Evolutionary conservation across 345 rosid species (phyloP).

Genomic region (Jatropha curcas): DNA sequence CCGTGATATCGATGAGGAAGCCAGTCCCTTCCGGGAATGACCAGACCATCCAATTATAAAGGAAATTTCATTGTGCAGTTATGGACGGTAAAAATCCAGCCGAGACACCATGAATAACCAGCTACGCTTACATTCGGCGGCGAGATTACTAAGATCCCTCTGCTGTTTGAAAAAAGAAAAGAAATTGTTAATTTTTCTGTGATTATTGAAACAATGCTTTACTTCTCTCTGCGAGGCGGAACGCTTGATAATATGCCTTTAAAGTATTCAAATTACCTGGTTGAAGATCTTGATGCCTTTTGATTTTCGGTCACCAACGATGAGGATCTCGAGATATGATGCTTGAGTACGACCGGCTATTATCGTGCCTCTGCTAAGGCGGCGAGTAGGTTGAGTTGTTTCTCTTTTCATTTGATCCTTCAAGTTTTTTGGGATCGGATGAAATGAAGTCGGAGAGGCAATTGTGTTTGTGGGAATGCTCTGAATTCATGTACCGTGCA

Average conservation of each 20-base stretch:
- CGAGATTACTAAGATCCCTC: slow-evolving; percentile 67
- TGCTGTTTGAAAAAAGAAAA: slow-evolving; percentile 50
- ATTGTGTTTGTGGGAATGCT: slow-evolving; percentile 69
- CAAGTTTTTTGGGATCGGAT: slow-evolving; percentile 16
- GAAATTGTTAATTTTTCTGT: slow-evolving; percentile 39
- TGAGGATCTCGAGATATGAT: slow-evolving; percentile 68
- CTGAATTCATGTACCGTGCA: slow-evolving; percentile 49
- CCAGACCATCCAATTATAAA: slow-evolving; percentile 29
- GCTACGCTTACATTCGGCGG: slow-evolving; percentile 59
- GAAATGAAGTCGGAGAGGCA: slow-evolving; percentile 47
- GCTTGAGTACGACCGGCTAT: slow-evolving; percentile 57
- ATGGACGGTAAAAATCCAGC: slow-evolving; percentile 69
- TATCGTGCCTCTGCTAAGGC: slow-evolving; percentile 46
- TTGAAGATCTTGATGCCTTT: slow-evolving; percentile 66
- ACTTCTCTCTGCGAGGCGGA: slow-evolving; percentile 40
- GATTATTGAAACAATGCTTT: slow-evolving; percentile 41
- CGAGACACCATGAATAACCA: slow-evolving; percentile 59
- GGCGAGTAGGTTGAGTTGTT: slow-evolving; percentile 50
- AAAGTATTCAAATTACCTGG: slow-evolving; percentile 72
- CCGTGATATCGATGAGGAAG: slow-evolving; percentile 61
- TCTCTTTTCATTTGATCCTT: slow-evolving; percentile 37
- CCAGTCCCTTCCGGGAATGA: slow-evolving; percentile 54
- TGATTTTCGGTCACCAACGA: slow-evolving; percentile 65
- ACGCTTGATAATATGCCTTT: slow-evolving; percentile 38
- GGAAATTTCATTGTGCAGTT: slow-evolving; percentile 66